Base-by-base conservation (phyloP, 805 yeast genomes). In the Scheffersomyces ergatensis region DNA sequence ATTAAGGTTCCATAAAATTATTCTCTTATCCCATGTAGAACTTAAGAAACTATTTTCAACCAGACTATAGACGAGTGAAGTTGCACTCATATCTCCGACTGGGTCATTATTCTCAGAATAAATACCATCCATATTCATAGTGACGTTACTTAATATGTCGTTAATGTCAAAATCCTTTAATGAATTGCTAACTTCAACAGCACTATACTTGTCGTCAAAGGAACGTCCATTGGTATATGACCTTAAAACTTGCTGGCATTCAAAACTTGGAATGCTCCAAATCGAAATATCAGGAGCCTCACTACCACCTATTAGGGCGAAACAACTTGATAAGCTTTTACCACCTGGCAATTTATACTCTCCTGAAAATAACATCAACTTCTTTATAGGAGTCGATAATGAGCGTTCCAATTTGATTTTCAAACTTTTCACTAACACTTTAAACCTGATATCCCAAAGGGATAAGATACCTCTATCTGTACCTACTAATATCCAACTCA, bases 371-470 rank as follows among this genome's bases (percentile, higher is more conserved):
- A 66, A 46, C 7, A 54, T 55, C 8, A 89, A 53, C 21, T 71
- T 60, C 8, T 66, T 63, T 7, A 89, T 80, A 5, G 32, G 9
- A 9, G 27, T 15, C 5, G 36, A 19, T 5, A 24, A 20, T 21
- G 34, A 31, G 12, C 41, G 16, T 17, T 39, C 43, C 3, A 27
- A 32, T 31, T 71, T 75, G 34, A 88, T 72, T 8, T 75, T 74
- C 80, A 89, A 85, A 1, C 83, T 67, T 45, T 76, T 81, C 26
- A 88, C 64, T 32, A 76, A 64, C 0, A 84, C 43, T 26, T 71
- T 71, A 57, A 89, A 87, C 39, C 95, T 67, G 26, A 86, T 48
- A 58, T 89, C 97, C 95, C 96, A 89, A 13, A 92, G 61, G 47
- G 80, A 82, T 23, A 93, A 55, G 0, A 83, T 65, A 1, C 97